Evolutionary conservation across 1,284 basidiomycete genomes (phyloP).

Genomic region (Ustilago lituana): DNA sequence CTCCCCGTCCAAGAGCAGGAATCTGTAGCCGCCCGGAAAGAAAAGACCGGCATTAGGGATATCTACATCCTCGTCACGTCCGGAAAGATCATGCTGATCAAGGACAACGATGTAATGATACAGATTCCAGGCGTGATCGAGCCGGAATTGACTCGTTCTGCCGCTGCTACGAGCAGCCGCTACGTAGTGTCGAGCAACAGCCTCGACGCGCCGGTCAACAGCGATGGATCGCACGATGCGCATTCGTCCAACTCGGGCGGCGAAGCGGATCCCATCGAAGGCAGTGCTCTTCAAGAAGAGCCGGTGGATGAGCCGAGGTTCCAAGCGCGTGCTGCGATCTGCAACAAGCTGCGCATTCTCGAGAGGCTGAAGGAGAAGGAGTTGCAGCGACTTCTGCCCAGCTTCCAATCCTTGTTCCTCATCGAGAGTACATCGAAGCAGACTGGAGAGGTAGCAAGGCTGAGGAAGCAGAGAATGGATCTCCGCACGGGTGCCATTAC

Average conservation of each 20-base stretch:
- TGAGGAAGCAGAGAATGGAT: slow-evolving; percentile 24
- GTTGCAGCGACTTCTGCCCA: slow-evolving; percentile 34
- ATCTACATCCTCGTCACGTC: slow-evolving; percentile 36
- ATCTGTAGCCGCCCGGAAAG: not conserved
- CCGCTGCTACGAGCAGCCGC: slow-evolving; percentile 1
- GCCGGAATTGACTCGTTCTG: slow-evolving; percentile 4
- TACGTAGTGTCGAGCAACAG: slow-evolving; percentile 29
- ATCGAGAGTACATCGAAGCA: slow-evolving; percentile 8
- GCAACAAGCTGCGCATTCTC: slow-evolving; percentile 35
- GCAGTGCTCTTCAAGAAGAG: slow-evolving; percentile 18
- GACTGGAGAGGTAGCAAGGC: not conserved
- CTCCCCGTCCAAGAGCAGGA: not conserved
- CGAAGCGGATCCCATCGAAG: slow-evolving; percentile 13
- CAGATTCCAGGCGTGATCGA: slow-evolving; percentile 36
- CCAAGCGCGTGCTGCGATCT: slow-evolving; percentile 34
- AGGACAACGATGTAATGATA: slow-evolving; percentile 48
- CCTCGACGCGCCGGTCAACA: slow-evolving; percentile 9
- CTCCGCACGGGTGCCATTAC: slow-evolving; percentile 36
- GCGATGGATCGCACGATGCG: slow-evolving; percentile 20
- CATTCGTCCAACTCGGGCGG: slow-evolving; percentile 2
- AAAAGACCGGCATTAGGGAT: slow-evolving; percentile 4
- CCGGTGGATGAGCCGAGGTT: slow-evolving; percentile 35
- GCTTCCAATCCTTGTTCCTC: slow-evolving; percentile 43
- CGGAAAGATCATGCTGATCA: slow-evolving; percentile 29
- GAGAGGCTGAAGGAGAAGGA: slow-evolving; percentile 42